phyloP scores from a whole-genome alignment of 257 asterid species.

The Plantago elongata region DNA sequence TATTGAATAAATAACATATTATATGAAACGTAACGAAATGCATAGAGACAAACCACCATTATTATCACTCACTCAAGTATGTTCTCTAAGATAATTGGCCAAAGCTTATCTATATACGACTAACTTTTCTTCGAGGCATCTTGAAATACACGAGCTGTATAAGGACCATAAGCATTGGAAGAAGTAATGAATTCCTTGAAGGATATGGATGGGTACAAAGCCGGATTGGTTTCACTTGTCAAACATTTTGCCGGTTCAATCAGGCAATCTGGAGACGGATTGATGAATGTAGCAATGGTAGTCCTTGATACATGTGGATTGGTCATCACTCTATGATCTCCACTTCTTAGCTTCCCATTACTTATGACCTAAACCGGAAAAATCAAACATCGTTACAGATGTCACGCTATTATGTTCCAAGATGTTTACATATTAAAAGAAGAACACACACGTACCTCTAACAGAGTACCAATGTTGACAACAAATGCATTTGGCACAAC shows the following conservation, averaged over 20 bases:
- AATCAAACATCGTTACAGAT: no score
- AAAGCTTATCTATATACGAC: no score
- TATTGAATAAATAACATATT: no score
- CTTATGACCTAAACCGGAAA: constrained; percentile 35
- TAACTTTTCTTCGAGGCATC: neutral
- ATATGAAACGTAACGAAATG: no score
- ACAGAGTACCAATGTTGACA: constrained; percentile 50
- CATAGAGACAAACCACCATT: no score
- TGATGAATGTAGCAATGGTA: constrained; percentile 36
- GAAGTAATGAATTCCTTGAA: constrained; percentile 34
- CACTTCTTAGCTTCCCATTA: constrained; percentile 41
- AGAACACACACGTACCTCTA: constrained; percentile 31
- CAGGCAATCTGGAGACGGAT: constrained; percentile 38
- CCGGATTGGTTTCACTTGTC: constrained; percentile 37
- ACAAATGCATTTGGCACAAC: constrained; percentile 48
- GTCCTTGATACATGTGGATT: constrained; percentile 32
- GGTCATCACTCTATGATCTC: constrained; percentile 47
- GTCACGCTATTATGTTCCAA: no score
- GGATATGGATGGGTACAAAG: constrained; percentile 33
- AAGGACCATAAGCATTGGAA: constrained; percentile 43
- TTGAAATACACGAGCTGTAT: constrained; percentile 25
- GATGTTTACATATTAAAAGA: neutral
- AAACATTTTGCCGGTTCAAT: constrained; percentile 40
- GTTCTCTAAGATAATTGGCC: no score
- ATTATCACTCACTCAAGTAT: no score